Conservation (phyloP, 2,329 filamentous ascomycete species). For the Xylaria sp. region DNA sequence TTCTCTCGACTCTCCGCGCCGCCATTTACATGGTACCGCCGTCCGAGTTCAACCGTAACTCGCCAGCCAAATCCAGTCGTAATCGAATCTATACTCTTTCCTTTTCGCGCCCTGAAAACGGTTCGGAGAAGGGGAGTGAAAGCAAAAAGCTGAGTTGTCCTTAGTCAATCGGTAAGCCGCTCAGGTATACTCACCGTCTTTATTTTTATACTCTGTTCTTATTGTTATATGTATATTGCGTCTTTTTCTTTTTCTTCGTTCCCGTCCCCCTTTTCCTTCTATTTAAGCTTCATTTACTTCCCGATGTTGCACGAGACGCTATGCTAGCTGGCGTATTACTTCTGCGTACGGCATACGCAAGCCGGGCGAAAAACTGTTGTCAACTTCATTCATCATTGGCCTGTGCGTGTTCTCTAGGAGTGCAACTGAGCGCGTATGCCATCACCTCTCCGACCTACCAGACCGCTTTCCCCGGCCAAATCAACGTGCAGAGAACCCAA, state of each 20-base stretch:
- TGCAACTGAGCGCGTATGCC: conserved; percentile 24
- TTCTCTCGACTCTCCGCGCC: background rate
- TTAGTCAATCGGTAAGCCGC: conserved; percentile 9
- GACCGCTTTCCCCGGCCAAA: conserved; percentile 2
- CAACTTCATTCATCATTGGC: conserved; percentile 24
- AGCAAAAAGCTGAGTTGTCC: background rate
- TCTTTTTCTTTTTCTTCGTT: conserved; percentile 4
- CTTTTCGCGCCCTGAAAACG: background rate
- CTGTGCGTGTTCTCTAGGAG: conserved; percentile 21
- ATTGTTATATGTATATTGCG: background rate
- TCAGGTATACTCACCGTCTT: background rate
- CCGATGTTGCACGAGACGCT: conserved; percentile 35
- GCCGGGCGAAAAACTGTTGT: conserved; percentile 21
- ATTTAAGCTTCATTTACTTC: conserved; percentile 37
- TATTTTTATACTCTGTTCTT: background rate
- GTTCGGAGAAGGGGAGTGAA: background rate
- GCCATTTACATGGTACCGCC: background rate
- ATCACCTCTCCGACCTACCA: conserved; percentile 23
- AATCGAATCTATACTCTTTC: background rate
- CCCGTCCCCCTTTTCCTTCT: background rate
- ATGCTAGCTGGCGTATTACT: conserved; percentile 31
- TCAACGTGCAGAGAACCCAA: conserved; percentile 27
- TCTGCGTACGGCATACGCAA: conserved; percentile 23
- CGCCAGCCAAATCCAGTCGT: background rate
- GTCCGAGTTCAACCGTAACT: background rate